A percentile compares a stretch with the other conserved stretches of the same genome.
These are phyloP conservation scores for Mucor circinelloides DNA, from an alignment of 371 early-diverging fungal species.

Conservation along the genomic window DNA sequence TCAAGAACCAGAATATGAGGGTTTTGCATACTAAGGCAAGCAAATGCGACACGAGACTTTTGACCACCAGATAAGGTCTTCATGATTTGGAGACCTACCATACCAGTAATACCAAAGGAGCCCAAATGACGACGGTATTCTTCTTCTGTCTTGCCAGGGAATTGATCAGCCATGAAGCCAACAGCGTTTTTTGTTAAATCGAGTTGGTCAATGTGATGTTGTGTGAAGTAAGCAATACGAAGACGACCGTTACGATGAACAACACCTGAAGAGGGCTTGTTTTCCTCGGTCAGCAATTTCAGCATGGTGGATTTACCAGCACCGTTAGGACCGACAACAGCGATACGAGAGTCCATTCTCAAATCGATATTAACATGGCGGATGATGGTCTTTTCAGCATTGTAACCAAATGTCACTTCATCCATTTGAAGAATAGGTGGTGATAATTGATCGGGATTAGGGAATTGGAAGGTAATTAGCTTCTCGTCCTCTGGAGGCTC, in stretches of 20 bases:
- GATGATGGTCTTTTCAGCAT: constrained; percentile 70
- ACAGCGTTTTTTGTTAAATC: constrained; percentile 84
- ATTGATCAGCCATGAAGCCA: constrained; percentile 83
- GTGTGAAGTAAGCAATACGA: constrained; percentile 95
- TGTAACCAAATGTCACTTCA: constrained; percentile 90
- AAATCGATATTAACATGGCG: constrained; percentile 87
- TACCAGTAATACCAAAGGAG: constrained; percentile 95
- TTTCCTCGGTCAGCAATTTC: constrained; percentile 86
- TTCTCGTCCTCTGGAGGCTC: constrained; percentile 86
- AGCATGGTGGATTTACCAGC: constrained; percentile 91
- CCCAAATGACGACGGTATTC: constrained; percentile 95
- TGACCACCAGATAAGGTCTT: constrained; percentile 98
- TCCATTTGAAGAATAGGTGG: constrained; percentile 94
- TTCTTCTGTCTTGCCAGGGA: constrained; percentile 92
- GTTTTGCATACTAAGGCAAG: constrained; percentile 86
- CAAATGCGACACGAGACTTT: constrained; percentile 96
- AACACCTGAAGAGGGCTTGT: constrained; percentile 76
- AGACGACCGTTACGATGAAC: constrained; percentile 93
- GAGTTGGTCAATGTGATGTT: constrained; percentile 97
- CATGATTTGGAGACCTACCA: constrained; percentile 92
- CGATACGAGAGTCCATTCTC: constrained; percentile 95
- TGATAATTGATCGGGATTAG: constrained; percentile 84
- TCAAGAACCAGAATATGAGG: constrained; percentile 97
- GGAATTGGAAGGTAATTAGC: constrained; percentile 89
- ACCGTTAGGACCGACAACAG: constrained; percentile 91